These are phyloP conservation scores for Fragosphaeria purpurea DNA, from an alignment of 2,329 filamentous ascomycete genomes.

Conservation along the genomic window DNA sequence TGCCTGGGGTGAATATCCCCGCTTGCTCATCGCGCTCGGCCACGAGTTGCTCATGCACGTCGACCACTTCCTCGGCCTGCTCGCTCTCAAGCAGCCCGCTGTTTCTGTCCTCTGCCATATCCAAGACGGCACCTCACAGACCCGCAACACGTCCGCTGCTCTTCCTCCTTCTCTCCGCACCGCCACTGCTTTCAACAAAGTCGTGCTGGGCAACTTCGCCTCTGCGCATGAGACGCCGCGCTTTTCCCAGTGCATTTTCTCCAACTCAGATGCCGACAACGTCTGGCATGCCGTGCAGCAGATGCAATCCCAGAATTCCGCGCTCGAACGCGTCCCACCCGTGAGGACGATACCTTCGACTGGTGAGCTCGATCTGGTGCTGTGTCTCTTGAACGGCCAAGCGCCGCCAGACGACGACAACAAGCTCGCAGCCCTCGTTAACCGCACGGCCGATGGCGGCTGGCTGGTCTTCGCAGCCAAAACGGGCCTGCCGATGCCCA, in stretches of 20 bases:
- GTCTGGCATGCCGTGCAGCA: too few species aligned
- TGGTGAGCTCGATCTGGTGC: too few species aligned
- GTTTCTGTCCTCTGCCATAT: constrained; percentile 28
- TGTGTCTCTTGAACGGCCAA: too few species aligned
- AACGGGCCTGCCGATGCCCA: neutral
- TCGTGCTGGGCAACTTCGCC: constrained; percentile 20
- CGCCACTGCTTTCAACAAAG: constrained; percentile 9
- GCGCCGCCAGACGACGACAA: too few species aligned
- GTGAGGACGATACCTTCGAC: too few species aligned
- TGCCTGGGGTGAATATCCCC: constrained; percentile 33
- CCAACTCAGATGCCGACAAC: constrained; percentile 7
- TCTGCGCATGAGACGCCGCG: constrained; percentile 18
- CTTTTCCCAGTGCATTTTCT: constrained; percentile 25
- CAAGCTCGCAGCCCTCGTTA: too few species aligned
- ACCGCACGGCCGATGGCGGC: too few species aligned
- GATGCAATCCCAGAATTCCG: too few species aligned
- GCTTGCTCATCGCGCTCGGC: constrained; percentile 12
- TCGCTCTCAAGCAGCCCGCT: constrained; percentile 30
- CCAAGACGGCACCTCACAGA: neutral
- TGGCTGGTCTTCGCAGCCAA: constrained; percentile 8
- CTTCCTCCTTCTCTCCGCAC: constrained; percentile 7
- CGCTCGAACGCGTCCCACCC: too few species aligned
- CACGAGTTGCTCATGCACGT: constrained; percentile 9
- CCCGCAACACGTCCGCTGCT: too few species aligned
- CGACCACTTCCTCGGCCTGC: constrained; percentile 19